phyloP scores from a whole-genome alignment of 352 stramenopile species.

The Pythium volutum region DNA sequence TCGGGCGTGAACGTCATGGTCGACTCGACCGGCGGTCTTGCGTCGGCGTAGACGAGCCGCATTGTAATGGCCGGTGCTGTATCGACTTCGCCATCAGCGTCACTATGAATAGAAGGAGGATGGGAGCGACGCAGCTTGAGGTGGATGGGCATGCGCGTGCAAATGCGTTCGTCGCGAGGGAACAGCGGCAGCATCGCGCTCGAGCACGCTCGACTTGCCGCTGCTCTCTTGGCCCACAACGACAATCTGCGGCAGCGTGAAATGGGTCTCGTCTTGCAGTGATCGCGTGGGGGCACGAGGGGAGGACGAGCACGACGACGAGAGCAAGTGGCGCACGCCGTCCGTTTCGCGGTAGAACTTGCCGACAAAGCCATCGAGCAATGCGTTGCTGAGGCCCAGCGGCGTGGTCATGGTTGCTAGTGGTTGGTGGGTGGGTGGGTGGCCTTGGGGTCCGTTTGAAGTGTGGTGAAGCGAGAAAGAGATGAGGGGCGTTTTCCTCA shows the following conservation, averaged over 20 bases:
- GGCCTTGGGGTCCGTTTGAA: no score
- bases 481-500: no score
- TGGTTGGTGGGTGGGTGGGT: neutral
- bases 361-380: constrained; percentile 33
- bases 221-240: constrained; percentile 45
- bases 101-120: no score
- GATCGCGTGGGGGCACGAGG: neutral
- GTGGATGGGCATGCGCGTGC: constrained; percentile 41
- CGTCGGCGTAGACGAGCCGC: constrained; percentile 32
- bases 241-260: constrained; percentile 37
- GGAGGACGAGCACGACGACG: neutral
- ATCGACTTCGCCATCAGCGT: neutral
- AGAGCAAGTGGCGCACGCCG: constrained; percentile 16
- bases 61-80: constrained; percentile 26
- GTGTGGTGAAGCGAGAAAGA: no score
- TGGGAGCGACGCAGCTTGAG: constrained; percentile 30
- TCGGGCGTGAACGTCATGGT: constrained; percentile 17
- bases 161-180: constrained; percentile 34
- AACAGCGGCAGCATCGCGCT: constrained; percentile 46
- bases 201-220: constrained; percentile 49
- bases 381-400: constrained; percentile 23
- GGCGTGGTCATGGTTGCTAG: neutral
- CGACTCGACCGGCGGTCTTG: constrained; percentile 23
- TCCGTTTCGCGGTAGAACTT: constrained; percentile 33
- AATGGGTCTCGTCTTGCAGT: constrained; percentile 1